Conservation (phyloP, 805 yeast genomes). For the Ogataea saltuana region DNA sequence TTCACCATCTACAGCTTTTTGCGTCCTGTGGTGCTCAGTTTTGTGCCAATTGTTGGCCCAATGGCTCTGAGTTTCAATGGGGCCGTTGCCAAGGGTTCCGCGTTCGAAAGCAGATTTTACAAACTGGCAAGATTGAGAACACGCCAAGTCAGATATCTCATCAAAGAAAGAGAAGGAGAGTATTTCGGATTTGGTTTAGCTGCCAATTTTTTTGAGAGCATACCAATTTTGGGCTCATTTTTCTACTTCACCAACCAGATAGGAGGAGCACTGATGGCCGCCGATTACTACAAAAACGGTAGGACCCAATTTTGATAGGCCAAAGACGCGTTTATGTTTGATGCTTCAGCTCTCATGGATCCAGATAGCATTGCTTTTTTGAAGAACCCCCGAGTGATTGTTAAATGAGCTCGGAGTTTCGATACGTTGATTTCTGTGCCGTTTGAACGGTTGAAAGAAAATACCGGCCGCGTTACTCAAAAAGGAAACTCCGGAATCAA, state of each 20-base stretch:
- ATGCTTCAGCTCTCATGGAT: too few species aligned
- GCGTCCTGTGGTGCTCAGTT: conserved; percentile 21
- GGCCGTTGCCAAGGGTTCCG: conserved; percentile 21
- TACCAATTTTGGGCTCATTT: conserved; percentile 45
- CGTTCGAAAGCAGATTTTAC: conserved; percentile 25
- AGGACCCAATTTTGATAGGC: conserved; percentile 18
- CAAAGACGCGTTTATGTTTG: not conserved
- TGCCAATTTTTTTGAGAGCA: conserved; percentile 50
- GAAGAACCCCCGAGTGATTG: too few species aligned
- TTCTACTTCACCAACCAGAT: conserved; percentile 61
- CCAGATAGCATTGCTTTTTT: not conserved
- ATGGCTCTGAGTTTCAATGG: conserved; percentile 19
- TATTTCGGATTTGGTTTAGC: conserved; percentile 53
- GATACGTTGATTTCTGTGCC: too few species aligned
- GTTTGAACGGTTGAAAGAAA: not conserved
- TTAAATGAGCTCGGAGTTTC: too few species aligned
- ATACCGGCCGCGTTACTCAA: conserved; percentile 4
- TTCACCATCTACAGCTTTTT: conserved; percentile 8
- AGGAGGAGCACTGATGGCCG: conserved; percentile 67
- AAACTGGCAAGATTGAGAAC: conserved; percentile 27
- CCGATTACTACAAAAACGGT: conserved; percentile 27
- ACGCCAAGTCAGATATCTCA: conserved; percentile 29
- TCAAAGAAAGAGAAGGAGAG: conserved; percentile 38
- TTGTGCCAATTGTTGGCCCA: conserved; percentile 31
- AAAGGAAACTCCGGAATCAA: conserved; percentile 9